Base-by-base conservation (phyloP, 257 asterid species). In the Mitragyna speciosa region DNA sequence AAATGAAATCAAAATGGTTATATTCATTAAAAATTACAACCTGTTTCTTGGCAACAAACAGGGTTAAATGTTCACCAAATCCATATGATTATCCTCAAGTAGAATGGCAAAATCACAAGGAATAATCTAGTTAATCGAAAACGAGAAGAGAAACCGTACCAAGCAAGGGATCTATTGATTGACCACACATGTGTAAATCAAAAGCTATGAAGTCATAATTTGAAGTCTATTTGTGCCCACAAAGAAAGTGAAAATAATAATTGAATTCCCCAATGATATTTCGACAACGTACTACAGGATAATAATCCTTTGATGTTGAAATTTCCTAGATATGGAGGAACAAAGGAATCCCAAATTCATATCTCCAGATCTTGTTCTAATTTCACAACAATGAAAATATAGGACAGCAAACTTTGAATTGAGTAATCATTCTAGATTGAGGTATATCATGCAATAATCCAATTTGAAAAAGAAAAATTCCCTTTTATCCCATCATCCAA, bases 301-400 rank as follows among this genome's bases (percentile, higher is more conserved):
- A 33, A 14, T 8, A 20, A 24, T 30, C 75, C 43, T 22, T 12
- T 22, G 56, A 69, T 78, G 45, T 52, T 39, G 36, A 30, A 26
- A 30, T 65, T 41, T 30, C 30, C 63, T 6, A 69, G 26, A 66
- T 33, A 54, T 26, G 14, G 0, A 41, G 9, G 7, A 70, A 26
- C 12, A 71, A 36, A 64, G 48, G 20, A 48, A 51, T 20, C 70
- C 76, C 76, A 49, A 16, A 77, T 66, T 30, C 12, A 12, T 31
- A 5, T 10, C 73, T 36, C 67, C 83, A 74, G 76, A 74, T 73
- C 79, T 51, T 66, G 70, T 36, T 6, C 83, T n/a, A 54, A 36
- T 48, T 26, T 48, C 52, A 31, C 33, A 17, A 12, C 24, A 61
- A 4, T 63, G 8, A 76, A 9, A 63, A 15, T 41, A 26, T n/a